Evolutionary conservation across 257 asterid species (phyloP).

Genomic region (Solanum megistacrolobum): DNA sequence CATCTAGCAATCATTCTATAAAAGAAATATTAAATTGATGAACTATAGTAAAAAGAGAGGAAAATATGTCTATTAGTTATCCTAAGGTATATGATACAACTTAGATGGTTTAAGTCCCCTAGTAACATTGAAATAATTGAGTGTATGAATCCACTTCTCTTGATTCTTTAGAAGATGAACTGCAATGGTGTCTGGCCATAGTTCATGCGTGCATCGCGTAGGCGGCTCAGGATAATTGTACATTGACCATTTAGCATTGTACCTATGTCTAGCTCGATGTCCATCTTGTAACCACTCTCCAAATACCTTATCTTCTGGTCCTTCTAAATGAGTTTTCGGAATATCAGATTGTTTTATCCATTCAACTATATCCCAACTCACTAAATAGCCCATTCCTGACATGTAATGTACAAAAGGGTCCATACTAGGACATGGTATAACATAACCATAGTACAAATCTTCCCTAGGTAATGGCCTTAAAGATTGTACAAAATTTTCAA

Average conservation of each 20-base stretch:
- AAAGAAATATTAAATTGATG: not conserved
- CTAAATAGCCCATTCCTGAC: conserved; percentile 95
- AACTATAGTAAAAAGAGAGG: not conserved
- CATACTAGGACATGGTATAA: conserved; percentile 84
- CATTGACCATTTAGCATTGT: conserved; percentile 90
- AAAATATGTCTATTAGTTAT: not conserved
- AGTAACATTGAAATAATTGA: conserved; percentile 70
- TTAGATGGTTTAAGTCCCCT: conserved; percentile 60
- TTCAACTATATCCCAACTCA: conserved; percentile 83
- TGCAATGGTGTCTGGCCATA: conserved; percentile 78
- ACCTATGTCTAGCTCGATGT: conserved; percentile 54
- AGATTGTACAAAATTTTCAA: conserved; percentile 51
- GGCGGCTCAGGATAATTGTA: conserved; percentile 81
- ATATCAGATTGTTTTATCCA: conserved; percentile 75
- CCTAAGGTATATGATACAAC: conserved; percentile 56
- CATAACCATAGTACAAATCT: conserved; percentile 79
- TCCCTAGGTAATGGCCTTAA: conserved; percentile 47
- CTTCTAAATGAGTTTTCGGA: conserved; percentile 48
- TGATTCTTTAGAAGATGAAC: conserved; percentile 82
- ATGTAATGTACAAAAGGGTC: conserved; percentile 75
- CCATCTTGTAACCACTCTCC: conserved; percentile 87
- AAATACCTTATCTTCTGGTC: conserved; percentile 68
- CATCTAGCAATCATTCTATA: not conserved
- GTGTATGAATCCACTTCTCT: conserved; percentile 79
- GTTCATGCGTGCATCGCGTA: conserved; percentile 68